A percentile compares a stretch with the other conserved stretches of the same genome.
phyloP scores from a whole-genome alignment of 352 stramenopile genomes.

The Saprolegnia parasitica region DNA sequence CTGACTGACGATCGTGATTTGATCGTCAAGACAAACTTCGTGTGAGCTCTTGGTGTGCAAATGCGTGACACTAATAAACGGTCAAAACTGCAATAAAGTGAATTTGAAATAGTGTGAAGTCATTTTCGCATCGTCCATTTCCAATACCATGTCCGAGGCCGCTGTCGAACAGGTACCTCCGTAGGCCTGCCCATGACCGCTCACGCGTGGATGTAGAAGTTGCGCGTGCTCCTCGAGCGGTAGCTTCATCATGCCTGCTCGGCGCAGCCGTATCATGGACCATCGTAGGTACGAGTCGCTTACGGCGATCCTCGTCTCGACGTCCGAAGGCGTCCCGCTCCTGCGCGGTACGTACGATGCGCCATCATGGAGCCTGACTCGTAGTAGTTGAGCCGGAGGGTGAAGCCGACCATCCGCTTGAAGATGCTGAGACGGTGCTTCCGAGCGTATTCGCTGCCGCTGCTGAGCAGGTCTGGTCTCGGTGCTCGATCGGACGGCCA shows the following conservation, averaged over 20 bases:
- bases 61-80: not conserved
- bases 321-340: conserved; percentile 66
- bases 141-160: not conserved
- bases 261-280: not conserved
- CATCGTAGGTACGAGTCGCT: conserved; percentile 61
- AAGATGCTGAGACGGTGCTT: conserved; percentile 74
- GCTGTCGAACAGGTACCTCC: conserved; percentile 20
- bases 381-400: conserved; percentile 21
- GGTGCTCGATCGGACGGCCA: no score
- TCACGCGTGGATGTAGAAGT: conserved; percentile 8
- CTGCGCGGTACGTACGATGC: conserved; percentile 45
- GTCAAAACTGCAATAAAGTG: not conserved
- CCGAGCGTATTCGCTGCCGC: conserved; percentile 71
- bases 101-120: not conserved
- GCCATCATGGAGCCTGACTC: not conserved
- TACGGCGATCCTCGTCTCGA: conserved; percentile 73
- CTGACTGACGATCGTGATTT: no score
- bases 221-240: conserved; percentile 20
- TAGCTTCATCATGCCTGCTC: conserved; percentile 7
- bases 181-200: not conserved
- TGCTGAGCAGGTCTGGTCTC: conserved; percentile 52
- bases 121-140: not conserved
- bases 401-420: conserved; percentile 40
- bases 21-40: no score
- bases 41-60: no score